A percentile compares a stretch with the other conserved stretches of the same genome.
These are phyloP conservation scores for Xerocomus spinulosus DNA, from an alignment of 768 basidiomycete species.

Conservation along the genomic window DNA sequence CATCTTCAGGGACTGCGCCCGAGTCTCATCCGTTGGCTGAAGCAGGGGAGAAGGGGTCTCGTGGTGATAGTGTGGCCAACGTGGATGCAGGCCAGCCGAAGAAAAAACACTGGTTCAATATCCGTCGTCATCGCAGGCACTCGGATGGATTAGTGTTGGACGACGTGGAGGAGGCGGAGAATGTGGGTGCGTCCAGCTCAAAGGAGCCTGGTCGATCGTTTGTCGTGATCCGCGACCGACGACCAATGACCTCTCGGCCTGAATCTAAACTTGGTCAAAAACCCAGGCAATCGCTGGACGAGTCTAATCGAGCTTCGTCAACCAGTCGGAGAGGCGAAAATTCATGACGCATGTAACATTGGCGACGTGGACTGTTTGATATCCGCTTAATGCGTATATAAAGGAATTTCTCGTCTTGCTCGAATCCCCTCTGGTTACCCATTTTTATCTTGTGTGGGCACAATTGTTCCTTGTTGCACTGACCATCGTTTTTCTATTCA, in stretches of 20 bases:
- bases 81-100: constrained; percentile 46
- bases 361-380: constrained; percentile 9
- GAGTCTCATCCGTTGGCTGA: constrained; percentile 23
- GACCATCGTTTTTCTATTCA: constrained; percentile 8
- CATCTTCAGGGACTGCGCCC: constrained; percentile 10
- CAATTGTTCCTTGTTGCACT: constrained; percentile 17
- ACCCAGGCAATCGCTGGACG: constrained; percentile 29
- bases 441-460: constrained; percentile 4
- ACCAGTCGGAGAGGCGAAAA: constrained; percentile 25
- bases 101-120: constrained; percentile 69
- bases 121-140: constrained; percentile 55
- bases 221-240: constrained; percentile 62
- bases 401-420: constrained; percentile 1
- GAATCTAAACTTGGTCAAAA: constrained; percentile 20
- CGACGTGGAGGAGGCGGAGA: constrained; percentile 18
- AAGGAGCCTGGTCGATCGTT: constrained; percentile 51
- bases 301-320: constrained; percentile 27
- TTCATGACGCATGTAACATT: constrained; percentile 17
- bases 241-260: constrained; percentile 34
- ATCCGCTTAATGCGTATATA: constrained; percentile 15
- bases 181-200: constrained; percentile 28
- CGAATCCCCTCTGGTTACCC: not conserved
- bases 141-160: constrained; percentile 48
- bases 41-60: constrained; percentile 12
- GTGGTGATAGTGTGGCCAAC: constrained; percentile 24